phyloP scores from a whole-genome alignment of 495 filamentous ascomycete species.

The Amniculicola lignicola region DNA sequence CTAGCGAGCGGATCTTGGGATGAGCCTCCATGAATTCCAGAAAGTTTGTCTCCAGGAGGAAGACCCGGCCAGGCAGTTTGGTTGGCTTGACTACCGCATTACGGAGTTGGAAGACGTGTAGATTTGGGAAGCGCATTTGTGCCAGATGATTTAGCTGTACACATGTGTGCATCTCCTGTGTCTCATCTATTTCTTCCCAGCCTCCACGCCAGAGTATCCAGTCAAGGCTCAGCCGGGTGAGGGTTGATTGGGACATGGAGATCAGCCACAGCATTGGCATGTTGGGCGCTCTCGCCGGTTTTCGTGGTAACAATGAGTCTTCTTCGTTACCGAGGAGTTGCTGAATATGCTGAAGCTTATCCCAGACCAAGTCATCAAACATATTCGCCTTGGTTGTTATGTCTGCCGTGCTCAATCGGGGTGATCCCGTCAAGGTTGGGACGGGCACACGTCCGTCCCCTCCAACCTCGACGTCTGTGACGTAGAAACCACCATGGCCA shows the following conservation, averaged over 20 bases:
- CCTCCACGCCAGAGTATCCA: conserved; percentile 37
- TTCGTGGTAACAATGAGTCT: neutral
- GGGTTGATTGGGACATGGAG: conserved; percentile 20
- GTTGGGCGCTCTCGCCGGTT: neutral
- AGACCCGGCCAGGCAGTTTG: conserved; percentile 23
- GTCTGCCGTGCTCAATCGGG: neutral
- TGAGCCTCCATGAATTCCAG: conserved; percentile 41
- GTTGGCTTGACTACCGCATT: conserved; percentile 33
- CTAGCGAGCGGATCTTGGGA: conserved; percentile 35
- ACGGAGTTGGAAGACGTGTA: conserved; percentile 38
- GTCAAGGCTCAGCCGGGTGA: conserved; percentile 38
- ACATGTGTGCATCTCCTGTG: too few relatives aligned
- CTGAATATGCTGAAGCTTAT: conserved; percentile 14
- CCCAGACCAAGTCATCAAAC: conserved; percentile 20
- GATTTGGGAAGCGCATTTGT: conserved; percentile 33
- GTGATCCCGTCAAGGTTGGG: neutral
- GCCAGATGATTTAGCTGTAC: too few relatives aligned
- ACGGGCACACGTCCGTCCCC: neutral
- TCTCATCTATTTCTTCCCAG: too few relatives aligned
- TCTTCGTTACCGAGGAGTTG: conserved; percentile 4
- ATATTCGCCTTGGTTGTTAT: conserved; percentile 11
- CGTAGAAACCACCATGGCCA: conserved; percentile 18
- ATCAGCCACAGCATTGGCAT: conserved; percentile 6
- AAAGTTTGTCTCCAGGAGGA: conserved; percentile 33
- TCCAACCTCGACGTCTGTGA: conserved; percentile 15